A percentile compares a stretch with the other conserved stretches of the same genome.
phyloP scores from a whole-genome alignment of 106 monocot genomes.

The Acorus calamus region DNA sequence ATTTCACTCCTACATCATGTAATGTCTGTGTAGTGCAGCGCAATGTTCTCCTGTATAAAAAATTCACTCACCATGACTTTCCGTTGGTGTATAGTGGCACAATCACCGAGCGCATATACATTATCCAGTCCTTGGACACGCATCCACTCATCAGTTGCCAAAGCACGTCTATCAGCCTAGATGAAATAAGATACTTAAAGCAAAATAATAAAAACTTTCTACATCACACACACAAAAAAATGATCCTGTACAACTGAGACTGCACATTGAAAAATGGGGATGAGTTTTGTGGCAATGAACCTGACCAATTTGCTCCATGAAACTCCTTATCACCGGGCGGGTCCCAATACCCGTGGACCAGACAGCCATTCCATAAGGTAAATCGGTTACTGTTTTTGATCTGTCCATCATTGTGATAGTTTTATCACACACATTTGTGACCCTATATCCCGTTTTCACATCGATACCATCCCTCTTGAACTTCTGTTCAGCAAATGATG shows the following conservation, averaged over 20 bases:
- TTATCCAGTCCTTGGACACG: slow-evolving; percentile 45
- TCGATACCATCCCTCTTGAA: slow-evolving; percentile 69
- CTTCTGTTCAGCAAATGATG: slow-evolving; percentile 57
- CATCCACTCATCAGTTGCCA: slow-evolving; percentile 82
- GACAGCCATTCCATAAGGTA: slow-evolving; percentile 82
- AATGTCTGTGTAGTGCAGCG: too few species aligned
- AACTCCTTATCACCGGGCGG: slow-evolving; percentile 55
- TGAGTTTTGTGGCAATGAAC: slow-evolving; percentile 10
- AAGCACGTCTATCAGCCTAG: slow-evolving; percentile 51
- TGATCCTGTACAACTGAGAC: not conserved
- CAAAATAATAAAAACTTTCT: not conserved
- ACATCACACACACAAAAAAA: not conserved
- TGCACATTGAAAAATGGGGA: not conserved
- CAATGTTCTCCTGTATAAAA: too few species aligned
- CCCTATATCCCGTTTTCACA: slow-evolving; percentile 52
- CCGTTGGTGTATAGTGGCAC: slow-evolving; percentile 67
- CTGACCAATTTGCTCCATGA: slow-evolving; percentile 82
- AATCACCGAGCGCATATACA: slow-evolving; percentile 82
- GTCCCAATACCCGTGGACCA: slow-evolving; percentile 92
- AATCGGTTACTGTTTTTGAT: slow-evolving; percentile 18
- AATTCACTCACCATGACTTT: slow-evolving; percentile 59
- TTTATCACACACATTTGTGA: slow-evolving; percentile 53
- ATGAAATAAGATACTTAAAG: not conserved
- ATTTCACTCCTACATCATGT: too few species aligned
- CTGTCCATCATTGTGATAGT: slow-evolving; percentile 49